These are phyloP conservation scores for Conticribra weissflogii DNA, from an alignment of 108 stramenopile genomes.

Conservation along the genomic window DNA sequence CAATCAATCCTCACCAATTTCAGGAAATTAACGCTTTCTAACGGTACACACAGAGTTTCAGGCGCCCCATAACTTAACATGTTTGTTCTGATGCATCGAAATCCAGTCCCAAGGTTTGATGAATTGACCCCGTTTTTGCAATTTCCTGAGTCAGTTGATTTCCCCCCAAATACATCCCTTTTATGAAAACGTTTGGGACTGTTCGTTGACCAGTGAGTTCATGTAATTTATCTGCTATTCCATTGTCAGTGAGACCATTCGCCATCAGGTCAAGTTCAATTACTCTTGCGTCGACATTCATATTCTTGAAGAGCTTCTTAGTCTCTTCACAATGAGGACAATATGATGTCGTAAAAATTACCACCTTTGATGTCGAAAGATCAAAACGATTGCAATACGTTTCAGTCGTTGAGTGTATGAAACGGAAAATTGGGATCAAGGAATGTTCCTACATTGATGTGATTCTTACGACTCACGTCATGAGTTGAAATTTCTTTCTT, in stretches of 20 bases:
- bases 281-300: constrained; percentile 53
- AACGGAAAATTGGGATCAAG: not conserved
- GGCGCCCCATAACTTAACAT: too few relatives aligned
- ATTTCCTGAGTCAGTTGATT: constrained; percentile 69
- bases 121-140: constrained; percentile 40
- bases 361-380: constrained; percentile 46
- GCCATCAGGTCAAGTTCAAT: constrained; percentile 78
- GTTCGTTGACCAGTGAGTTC: constrained; percentile 51
- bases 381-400: not conserved
- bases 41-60: too few relatives aligned
- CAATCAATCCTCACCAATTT: too few relatives aligned
- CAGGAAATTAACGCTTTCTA: too few relatives aligned
- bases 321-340: constrained; percentile 70
- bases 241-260: constrained; percentile 56
- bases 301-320: constrained; percentile 56
- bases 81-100: too few relatives aligned
- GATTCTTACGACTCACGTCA: constrained; percentile 22
- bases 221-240: constrained; percentile 56
- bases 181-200: constrained; percentile 62
- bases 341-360: constrained; percentile 64
- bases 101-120: constrained; percentile 6
- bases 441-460: too few relatives aligned
- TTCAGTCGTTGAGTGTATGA: not conserved
- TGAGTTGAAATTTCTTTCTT: constrained; percentile 17
- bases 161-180: constrained; percentile 73